A percentile compares a stretch with the other conserved stretches of the same genome.
These are phyloP conservation scores for Tuber melanosporum DNA, from an alignment of 495 filamentous ascomycete genomes.

Conservation along the genomic window DNA sequence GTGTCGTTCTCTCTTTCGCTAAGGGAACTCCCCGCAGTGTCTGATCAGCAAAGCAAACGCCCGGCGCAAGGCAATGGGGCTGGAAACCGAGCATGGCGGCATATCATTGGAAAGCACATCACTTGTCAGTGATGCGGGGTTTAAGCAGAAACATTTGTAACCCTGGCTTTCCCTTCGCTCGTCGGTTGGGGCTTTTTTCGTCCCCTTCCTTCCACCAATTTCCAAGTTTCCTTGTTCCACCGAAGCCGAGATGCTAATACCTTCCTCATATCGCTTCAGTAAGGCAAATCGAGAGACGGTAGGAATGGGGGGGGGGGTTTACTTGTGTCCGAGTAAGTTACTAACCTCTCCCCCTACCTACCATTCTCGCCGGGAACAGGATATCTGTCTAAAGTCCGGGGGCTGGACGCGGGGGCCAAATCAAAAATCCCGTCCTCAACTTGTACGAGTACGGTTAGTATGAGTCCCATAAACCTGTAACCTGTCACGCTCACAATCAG, in stretches of 20 bases:
- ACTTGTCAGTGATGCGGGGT: neutral
- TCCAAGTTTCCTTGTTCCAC: constrained; percentile 18
- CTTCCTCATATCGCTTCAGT: neutral
- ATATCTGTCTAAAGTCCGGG: neutral
- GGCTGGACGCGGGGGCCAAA: constrained; percentile 17
- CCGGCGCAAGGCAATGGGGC: neutral
- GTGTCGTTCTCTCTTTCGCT: neutral
- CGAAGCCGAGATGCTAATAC: constrained; percentile 6
- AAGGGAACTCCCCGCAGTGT: neutral
- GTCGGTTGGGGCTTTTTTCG: constrained; percentile 12
- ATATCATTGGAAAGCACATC: neutral
- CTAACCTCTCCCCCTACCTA: constrained; percentile 18
- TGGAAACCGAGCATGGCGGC: neutral
- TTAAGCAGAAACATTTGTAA: neutral
- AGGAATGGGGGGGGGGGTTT: neutral
- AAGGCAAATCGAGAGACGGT: constrained; percentile 1
- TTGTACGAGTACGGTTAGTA: constrained; percentile 3
- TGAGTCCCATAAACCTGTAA: constrained; percentile 6
- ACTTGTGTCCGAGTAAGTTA: neutral
- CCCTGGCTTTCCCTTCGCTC: neutral
- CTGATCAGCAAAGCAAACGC: constrained; percentile 5
- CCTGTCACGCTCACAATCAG: constrained; percentile 9
- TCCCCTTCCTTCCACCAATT: constrained; percentile 18
- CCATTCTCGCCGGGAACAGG: constrained; percentile 17
- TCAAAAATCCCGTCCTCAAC: constrained; percentile 7